These are phyloP conservation scores for Cochlearia excelsa DNA, from an alignment of 345 rosid species.

Conservation along the genomic window DNA sequence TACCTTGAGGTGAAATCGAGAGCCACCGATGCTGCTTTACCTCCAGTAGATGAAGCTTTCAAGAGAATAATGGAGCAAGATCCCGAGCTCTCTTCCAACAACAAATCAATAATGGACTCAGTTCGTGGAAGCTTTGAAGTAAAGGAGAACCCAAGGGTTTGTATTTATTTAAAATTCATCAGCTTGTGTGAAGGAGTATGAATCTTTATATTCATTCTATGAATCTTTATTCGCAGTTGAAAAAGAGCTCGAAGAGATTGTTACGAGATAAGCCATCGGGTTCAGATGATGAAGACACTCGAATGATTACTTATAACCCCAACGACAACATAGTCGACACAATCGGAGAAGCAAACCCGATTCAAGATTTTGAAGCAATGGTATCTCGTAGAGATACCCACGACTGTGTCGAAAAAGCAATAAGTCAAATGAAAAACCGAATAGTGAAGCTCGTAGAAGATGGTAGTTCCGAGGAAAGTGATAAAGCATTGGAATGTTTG, in stretches of 20 bases:
- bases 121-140: slow-evolving; percentile 59
- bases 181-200: neutral
- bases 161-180: slow-evolving; percentile 2
- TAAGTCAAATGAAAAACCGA: slow-evolving; percentile 54
- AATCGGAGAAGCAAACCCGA: slow-evolving; percentile 61
- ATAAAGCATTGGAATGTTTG: slow-evolving; percentile 59
- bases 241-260: slow-evolving; percentile 49
- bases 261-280: slow-evolving; percentile 60
- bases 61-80: slow-evolving; percentile 71
- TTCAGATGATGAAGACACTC: slow-evolving; percentile 50
- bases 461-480: slow-evolving; percentile 40
- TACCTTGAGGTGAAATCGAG: slow-evolving; percentile 76
- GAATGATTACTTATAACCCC: slow-evolving; percentile 30
- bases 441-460: slow-evolving; percentile 49
- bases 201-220: slow-evolving; percentile 8
- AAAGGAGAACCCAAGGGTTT: slow-evolving; percentile 80
- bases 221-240: slow-evolving; percentile 49
- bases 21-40: slow-evolving; percentile 65
- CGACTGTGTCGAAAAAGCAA: slow-evolving; percentile 63
- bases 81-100: slow-evolving; percentile 49
- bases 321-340: slow-evolving; percentile 39
- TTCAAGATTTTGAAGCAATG: slow-evolving; percentile 82
- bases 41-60: slow-evolving; percentile 71
- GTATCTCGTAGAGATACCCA: slow-evolving; percentile 73
- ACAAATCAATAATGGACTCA: slow-evolving; percentile 47